Evolutionary conservation across 2,329 filamentous ascomycete species (phyloP).

Genomic region (Colletotrichum sp.): DNA sequence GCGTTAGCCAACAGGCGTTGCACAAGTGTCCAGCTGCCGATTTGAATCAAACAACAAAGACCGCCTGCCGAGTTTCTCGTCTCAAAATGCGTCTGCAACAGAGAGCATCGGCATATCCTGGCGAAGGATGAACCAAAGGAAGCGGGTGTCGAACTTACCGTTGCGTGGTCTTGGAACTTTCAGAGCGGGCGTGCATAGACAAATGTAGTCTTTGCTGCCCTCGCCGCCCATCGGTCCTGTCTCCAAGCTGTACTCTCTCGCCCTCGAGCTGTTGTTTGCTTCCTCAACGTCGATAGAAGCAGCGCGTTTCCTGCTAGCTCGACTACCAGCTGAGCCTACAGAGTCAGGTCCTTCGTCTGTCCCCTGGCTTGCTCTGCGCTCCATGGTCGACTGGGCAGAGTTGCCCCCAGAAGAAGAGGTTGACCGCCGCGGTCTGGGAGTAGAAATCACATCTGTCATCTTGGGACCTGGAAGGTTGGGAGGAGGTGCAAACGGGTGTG

Average conservation of each 20-base stretch:
- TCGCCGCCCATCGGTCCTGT: constrained; percentile 33
- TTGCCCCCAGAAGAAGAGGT: constrained; percentile 21
- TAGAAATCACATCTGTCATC: constrained; percentile 22
- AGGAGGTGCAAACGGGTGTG: constrained; percentile 18
- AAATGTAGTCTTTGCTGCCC: constrained; percentile 47
- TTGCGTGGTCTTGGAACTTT: constrained; percentile 65
- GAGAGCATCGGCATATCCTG: constrained; percentile 10
- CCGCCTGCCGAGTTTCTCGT: neutral
- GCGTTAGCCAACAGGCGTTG: constrained; percentile 27
- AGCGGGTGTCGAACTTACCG: constrained; percentile 46
- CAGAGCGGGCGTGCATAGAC: constrained; percentile 60
- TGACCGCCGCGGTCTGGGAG: constrained; percentile 18
- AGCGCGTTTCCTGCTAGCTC: constrained; percentile 44
- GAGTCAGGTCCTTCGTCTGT: constrained; percentile 11
- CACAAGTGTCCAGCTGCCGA: constrained; percentile 4
- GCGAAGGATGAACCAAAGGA: constrained; percentile 5
- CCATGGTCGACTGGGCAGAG: constrained; percentile 21
- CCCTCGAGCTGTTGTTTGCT: constrained; percentile 41
- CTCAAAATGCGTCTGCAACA: neutral
- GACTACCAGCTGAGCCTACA: constrained; percentile 11
- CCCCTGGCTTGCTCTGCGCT: constrained; percentile 23
- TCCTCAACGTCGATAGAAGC: constrained; percentile 51
- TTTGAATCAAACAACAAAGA: constrained; percentile 17
- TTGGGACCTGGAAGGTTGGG: neutral
- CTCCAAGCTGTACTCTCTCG: constrained; percentile 37